A percentile compares a stretch with the other conserved stretches of the same genome.
Conservation (phyloP, 108 stramenopile species). For the Thalassiosira profunda region DNA sequence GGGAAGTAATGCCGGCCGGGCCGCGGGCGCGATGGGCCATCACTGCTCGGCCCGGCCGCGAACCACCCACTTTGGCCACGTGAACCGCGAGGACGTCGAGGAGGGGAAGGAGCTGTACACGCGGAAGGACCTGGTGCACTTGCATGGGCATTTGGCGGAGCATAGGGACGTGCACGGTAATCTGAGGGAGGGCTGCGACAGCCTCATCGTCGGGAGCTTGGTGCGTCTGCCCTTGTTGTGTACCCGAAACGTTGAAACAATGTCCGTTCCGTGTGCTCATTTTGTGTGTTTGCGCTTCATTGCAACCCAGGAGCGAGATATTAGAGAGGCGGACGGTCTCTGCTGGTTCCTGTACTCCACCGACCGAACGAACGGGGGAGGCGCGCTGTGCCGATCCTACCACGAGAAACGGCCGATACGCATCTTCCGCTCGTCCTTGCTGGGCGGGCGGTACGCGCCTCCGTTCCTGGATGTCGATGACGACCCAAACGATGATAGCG, state of each 20-base stretch:
- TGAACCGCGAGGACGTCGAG: slow-evolving; percentile 34
- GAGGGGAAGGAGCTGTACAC: slow-evolving; percentile 56
- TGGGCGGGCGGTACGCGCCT: slow-evolving; percentile 41
- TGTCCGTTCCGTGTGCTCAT: too few species aligned
- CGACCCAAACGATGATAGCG: slow-evolving; percentile 28
- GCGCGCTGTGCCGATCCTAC: slow-evolving; percentile 44
- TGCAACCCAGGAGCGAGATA: slow-evolving; percentile 34
- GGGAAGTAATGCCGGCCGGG: too few species aligned
- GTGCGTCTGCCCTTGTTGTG: not conserved
- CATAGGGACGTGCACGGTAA: slow-evolving; percentile 60
- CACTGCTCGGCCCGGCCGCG: not conserved
- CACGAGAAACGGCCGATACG: slow-evolving; percentile 49
- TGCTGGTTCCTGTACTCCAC: slow-evolving; percentile 45
- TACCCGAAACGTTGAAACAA: not conserved
- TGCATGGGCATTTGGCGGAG: slow-evolving; percentile 43
- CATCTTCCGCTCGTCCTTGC: slow-evolving; percentile 49
- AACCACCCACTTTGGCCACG: slow-evolving; percentile 40
- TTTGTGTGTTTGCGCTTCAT: not conserved
- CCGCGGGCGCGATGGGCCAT: too few species aligned
- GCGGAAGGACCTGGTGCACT: slow-evolving; percentile 29
- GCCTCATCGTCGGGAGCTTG: slow-evolving; percentile 55
- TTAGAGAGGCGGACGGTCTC: slow-evolving; percentile 51
- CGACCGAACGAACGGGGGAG: slow-evolving; percentile 51
- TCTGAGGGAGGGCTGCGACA: slow-evolving; percentile 56
- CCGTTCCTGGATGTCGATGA: slow-evolving; percentile 44